These are phyloP conservation scores for Cyberlindnera sargentensis DNA, from an alignment of 805 yeast genomes.

Conservation along the genomic window DNA sequence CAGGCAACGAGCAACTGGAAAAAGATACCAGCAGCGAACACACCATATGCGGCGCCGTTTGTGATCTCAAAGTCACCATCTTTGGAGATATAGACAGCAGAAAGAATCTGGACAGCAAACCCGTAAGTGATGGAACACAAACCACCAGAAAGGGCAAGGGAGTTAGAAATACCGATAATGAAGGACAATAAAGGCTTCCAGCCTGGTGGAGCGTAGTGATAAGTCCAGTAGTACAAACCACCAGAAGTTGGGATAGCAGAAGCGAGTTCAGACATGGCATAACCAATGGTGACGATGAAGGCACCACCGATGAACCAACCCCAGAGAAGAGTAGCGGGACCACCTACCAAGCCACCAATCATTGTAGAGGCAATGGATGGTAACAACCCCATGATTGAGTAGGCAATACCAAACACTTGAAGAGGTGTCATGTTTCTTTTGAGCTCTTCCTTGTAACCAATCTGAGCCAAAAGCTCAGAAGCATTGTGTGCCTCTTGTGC, in stretches of 20 bases:
- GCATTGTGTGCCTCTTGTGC: conserved; percentile 13
- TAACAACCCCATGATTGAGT: conserved; percentile 56
- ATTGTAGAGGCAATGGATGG: conserved; percentile 53
- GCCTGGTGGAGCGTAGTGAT: conserved; percentile 48
- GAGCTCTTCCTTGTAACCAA: conserved; percentile 62
- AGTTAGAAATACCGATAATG: conserved; percentile 55
- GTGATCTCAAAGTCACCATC: conserved; percentile 47
- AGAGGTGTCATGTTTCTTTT: conserved; percentile 48
- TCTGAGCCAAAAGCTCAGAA: conserved; percentile 19
- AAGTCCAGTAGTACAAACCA: conserved; percentile 59
- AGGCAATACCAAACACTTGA: conserved; percentile 61
- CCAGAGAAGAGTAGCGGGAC: conserved; percentile 55
- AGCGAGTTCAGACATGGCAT: conserved; percentile 52
- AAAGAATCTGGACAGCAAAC: conserved; percentile 44
- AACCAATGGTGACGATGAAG: conserved; percentile 48
- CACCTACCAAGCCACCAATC: conserved; percentile 43
- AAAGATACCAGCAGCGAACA: conserved; percentile 50
- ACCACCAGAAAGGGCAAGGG: conserved; percentile 56
- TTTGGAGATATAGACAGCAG: conserved; percentile 38
- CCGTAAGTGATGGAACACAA: conserved; percentile 61
- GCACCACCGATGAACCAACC: conserved; percentile 56
- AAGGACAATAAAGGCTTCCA: conserved; percentile 44
- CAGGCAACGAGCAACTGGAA: conserved; percentile 44
- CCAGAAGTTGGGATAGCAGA: conserved; percentile 67
- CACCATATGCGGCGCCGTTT: conserved; percentile 47